Conservation (phyloP, 441 rosid genomes). For the Mallotus japonicus region DNA sequence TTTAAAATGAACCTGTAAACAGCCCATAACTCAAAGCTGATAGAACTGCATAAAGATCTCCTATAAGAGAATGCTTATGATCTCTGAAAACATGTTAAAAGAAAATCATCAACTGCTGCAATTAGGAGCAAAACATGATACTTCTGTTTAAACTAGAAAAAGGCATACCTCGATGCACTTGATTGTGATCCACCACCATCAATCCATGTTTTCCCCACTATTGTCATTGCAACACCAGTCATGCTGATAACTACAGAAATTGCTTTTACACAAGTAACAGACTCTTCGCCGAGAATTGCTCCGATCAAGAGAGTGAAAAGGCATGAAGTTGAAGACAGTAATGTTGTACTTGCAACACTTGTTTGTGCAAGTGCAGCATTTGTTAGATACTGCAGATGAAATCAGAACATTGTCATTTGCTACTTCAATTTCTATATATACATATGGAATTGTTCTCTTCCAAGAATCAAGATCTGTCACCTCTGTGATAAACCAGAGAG, state of each 20-base stretch:
- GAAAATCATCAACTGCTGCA: not conserved
- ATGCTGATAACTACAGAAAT: slow-evolving; percentile 45
- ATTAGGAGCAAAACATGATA: not conserved
- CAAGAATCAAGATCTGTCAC: slow-evolving; percentile 13
- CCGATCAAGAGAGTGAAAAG: slow-evolving; percentile 51
- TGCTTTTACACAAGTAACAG: slow-evolving; percentile 34
- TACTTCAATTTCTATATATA: too few species aligned
- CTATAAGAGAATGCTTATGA: slow-evolving; percentile 33
- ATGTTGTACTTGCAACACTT: slow-evolving; percentile 43
- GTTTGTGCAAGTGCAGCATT: slow-evolving; percentile 50
- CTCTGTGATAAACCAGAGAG: slow-evolving; percentile 43
- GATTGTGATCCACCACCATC: slow-evolving; percentile 28
- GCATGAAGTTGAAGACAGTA: slow-evolving; percentile 47
- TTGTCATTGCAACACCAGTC: slow-evolving; percentile 51
- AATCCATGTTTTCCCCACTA: slow-evolving; percentile 41
- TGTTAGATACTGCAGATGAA: slow-evolving; percentile 39
- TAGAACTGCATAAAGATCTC: slow-evolving; percentile 45
- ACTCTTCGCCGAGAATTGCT: slow-evolving; percentile 41
- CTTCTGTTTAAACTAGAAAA: not conserved
- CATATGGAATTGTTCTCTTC: not conserved
- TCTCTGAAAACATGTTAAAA: slow-evolving; percentile 15
- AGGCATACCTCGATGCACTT: slow-evolving; percentile 19
- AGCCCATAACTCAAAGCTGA: slow-evolving; percentile 42
- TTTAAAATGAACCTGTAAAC: slow-evolving; percentile 34
- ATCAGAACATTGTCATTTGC: not conserved